Evolutionary conservation across 208 protist genomes (phyloP), one percentile per base, ranked within the genome.

Genomic region (Porcisia hertigi): DNA sequence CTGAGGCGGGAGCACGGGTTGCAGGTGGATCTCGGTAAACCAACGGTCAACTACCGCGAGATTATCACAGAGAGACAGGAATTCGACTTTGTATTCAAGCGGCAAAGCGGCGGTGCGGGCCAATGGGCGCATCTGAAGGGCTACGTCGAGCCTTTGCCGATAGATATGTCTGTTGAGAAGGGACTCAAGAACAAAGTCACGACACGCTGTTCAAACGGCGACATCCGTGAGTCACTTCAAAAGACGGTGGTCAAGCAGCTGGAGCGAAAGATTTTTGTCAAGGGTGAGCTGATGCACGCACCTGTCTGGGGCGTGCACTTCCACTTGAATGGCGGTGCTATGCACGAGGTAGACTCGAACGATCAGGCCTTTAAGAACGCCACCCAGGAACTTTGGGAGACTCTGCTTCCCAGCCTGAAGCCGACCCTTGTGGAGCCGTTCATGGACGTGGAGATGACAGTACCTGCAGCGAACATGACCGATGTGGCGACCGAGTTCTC

Each of bases 271-370:
- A 97, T 98, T 49, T 95, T 98, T 77, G 77, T 92, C 2, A 97
- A 95, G 81, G 98, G 98, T 30, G 94, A 98, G 79, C 88, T 99
- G 39, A 98, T 98, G 75, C 94, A 91, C n/a, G 91, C 96, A 23
- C 98, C 97, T 39, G 94, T 99, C 43, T 98, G 96, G 93, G 98
- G 98, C 58, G 94, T 99, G 45, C 93, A 96, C 75, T 98, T 99
- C 72, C 92, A 98, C 73, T 91, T 99, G 34, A 93, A 88, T 53
- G 98, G 99, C 75, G 99, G 99, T 82, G 84, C 81, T 34, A 96
- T 97, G 89, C 99, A 99, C 86, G 91, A 97, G 79, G 99, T 99
- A 58, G 99, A 99, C 86, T 99, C 98, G n/a, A 98, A 90, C 77
- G 99, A 99, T 80, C 83, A 99, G 75, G 98, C 99, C 20, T 99